A percentile compares a stretch with the other conserved stretches of the same genome.
These are phyloP conservation scores for Arthrobotrys sinensis DNA, from an alignment of 2,329 filamentous ascomycete species.

Conservation along the genomic window DNA sequence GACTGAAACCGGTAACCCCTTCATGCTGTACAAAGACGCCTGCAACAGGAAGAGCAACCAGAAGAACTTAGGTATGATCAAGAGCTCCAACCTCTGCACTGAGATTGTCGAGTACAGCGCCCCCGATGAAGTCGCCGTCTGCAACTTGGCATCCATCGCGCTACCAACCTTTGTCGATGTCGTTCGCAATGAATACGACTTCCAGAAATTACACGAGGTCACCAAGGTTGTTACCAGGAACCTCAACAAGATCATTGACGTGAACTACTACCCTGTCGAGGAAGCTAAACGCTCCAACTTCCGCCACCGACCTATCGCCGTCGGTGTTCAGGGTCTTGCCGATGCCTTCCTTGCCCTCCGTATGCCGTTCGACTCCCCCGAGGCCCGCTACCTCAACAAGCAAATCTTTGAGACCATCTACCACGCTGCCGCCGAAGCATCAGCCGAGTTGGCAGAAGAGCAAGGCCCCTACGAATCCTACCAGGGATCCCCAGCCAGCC, in stretches of 20 bases:
- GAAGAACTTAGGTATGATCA: slow-evolving; percentile 98
- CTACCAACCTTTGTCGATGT: slow-evolving; percentile 93
- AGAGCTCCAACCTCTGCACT: slow-evolving; percentile 98
- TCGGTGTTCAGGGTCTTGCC: slow-evolving; percentile 97
- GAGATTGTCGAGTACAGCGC: slow-evolving; percentile 98
- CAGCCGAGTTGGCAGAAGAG: slow-evolving; percentile 85
- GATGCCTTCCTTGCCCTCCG: slow-evolving; percentile 98
- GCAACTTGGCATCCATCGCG: slow-evolving; percentile 95
- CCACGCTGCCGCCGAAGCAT: slow-evolving; percentile 92
- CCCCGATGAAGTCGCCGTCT: slow-evolving; percentile 97
- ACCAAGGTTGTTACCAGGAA: slow-evolving; percentile 93
- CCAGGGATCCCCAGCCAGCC: slow-evolving; percentile 91
- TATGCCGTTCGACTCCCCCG: slow-evolving; percentile 95
- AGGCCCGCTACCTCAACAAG: slow-evolving; percentile 93
- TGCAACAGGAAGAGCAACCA: slow-evolving; percentile 99
- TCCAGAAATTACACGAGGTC: slow-evolving; percentile 96
- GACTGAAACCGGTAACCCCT: slow-evolving; percentile 98
- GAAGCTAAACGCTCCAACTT: slow-evolving; percentile 97
- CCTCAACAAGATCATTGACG: slow-evolving; percentile 97
- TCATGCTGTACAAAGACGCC: slow-evolving; percentile 99
- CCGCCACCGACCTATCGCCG: slow-evolving; percentile 93
- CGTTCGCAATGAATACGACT: slow-evolving; percentile 87
- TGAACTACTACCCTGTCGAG: slow-evolving; percentile 97
- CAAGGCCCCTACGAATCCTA: slow-evolving; percentile 91
- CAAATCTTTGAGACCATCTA: slow-evolving; percentile 99